Evolutionary conservation across 2,329 filamentous ascomycete genomes (phyloP), one percentile per base, ranked within the genome.

Genomic region (Zasmidium citrigriseum): DNA sequence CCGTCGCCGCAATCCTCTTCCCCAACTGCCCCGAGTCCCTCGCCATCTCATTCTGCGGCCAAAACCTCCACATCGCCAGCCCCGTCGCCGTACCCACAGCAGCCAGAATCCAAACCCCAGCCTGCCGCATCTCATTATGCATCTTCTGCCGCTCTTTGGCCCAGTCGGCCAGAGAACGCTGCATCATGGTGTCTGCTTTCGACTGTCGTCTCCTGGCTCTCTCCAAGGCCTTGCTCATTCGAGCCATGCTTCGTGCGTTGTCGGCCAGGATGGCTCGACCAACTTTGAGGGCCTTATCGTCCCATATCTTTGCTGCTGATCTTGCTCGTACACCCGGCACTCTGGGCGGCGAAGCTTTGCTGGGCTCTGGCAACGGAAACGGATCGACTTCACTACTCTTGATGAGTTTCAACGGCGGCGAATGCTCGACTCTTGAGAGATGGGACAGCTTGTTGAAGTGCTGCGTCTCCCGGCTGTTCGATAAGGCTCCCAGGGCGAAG

Each of bases 401-500:
- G 58, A 72, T 71, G 38, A 72, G 61, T 34, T 70, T 67, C 16
- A 72, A 63, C 2, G 62, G 53, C 1, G 70, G 70, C n/a, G 64
- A 67, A 54, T 72, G 70, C 53, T 71, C 69, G 51, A 65, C 60
- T 23, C 68, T 66, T 4, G 62, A 38, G 14, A 72, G 67, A 7
- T 57, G 56, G 29, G 70, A 67, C 45, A 70, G 46, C 50, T 69
- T 70, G 63, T 65, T 68, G 61, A 72, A 68, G 61, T 72, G 68
- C 47, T 70, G 67, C 1, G 69, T 72, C 34, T 72, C 70, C 22
- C 68, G 67, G 54, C 61, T 62, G 63, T 72, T 70, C 46, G 64
- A 67, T 3, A 72, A 62, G 21, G 65, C 62, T 41, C 54, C 48
- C n/a, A 72, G 64, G 45, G 65, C 64, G 64, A 71, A 70, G 44